A percentile compares a stretch with the other conserved stretches of the same genome.
These are phyloP conservation scores for Malassezia cuniculi DNA, from an alignment of 1,284 basidiomycete species.

Conservation along the genomic window DNA sequence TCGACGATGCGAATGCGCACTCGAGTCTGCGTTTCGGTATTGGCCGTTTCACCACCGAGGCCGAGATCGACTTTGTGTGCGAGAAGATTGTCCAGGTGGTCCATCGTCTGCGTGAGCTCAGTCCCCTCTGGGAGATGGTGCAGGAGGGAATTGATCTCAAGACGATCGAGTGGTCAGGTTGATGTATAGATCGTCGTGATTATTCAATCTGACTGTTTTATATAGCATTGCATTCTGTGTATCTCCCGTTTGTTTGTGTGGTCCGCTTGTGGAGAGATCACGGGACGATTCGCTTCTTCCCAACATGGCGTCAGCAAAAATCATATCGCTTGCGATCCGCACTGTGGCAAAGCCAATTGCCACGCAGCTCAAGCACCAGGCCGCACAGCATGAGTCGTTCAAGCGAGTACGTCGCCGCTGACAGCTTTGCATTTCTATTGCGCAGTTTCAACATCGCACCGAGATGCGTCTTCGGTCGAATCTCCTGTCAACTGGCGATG, in stretches of 20 bases:
- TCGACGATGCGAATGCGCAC: slow-evolving; percentile 95
- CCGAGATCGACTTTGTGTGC: slow-evolving; percentile 87
- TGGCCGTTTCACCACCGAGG: slow-evolving; percentile 94
- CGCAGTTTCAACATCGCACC: slow-evolving; percentile 34
- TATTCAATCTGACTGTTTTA: neutral
- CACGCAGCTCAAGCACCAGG: slow-evolving; percentile 36
- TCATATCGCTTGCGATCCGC: slow-evolving; percentile 33
- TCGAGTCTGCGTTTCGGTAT: slow-evolving; percentile 95
- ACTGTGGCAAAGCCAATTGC: slow-evolving; percentile 45
- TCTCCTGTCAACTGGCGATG: slow-evolving; percentile 21
- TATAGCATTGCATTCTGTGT: neutral
- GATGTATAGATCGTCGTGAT: neutral
- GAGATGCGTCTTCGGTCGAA: slow-evolving; percentile 36
- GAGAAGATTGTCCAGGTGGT: slow-evolving; percentile 79
- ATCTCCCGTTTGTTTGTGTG: neutral
- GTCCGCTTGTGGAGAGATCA: neutral
- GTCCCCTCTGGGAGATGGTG: slow-evolving; percentile 44
- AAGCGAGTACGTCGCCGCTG: slow-evolving; percentile 16
- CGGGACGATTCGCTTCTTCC: neutral
- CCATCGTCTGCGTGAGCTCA: slow-evolving; percentile 59
- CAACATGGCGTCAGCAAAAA: slow-evolving; percentile 38
- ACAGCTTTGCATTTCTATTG: slow-evolving; percentile 33
- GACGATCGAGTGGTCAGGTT: slow-evolving; percentile 71
- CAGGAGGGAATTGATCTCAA: slow-evolving; percentile 72
- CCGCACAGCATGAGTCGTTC: slow-evolving; percentile 36